Conservation (phyloP, 139 green algal genomes). For the Picochlorum sp. region DNA sequence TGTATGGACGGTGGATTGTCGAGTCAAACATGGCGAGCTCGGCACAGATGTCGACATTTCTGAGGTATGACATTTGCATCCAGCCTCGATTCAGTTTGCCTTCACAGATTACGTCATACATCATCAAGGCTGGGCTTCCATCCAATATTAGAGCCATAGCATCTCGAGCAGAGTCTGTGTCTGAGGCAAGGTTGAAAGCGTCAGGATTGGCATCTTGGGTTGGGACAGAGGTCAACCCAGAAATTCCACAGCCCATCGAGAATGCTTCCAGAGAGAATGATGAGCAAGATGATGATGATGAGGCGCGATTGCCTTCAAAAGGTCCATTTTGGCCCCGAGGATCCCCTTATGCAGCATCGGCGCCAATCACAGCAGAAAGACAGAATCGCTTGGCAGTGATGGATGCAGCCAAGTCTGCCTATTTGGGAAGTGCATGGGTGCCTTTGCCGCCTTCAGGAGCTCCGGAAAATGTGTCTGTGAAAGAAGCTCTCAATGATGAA, state of each 20-base stretch:
- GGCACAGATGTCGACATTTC: conserved; percentile 21
- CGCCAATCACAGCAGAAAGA: conserved; percentile 13
- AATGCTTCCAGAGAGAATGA: too few species aligned
- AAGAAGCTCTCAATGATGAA: conserved; percentile 26
- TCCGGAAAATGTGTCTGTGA: neutral
- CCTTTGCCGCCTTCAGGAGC: conserved; percentile 28
- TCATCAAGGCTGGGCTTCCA: conserved; percentile 40
- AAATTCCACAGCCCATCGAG: neutral
- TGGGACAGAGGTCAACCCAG: conserved; percentile 21
- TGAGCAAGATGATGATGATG: neutral
- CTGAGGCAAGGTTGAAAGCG: neutral
- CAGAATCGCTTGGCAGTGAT: conserved; percentile 6
- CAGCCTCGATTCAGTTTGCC: conserved; percentile 32
- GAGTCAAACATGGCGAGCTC: conserved; percentile 25
- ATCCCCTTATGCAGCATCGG: conserved; percentile 9
- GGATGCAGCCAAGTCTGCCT: conserved; percentile 17
- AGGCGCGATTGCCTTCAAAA: conserved; percentile 18
- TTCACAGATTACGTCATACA: conserved; percentile 28
- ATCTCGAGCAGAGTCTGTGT: conserved; percentile 30
- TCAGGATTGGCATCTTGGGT: conserved; percentile 23
- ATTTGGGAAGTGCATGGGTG: conserved; percentile 29
- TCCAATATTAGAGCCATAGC: conserved; percentile 41
- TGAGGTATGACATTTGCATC: conserved; percentile 42
- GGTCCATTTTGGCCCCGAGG: conserved; percentile 25
- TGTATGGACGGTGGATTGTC: conserved; percentile 40